These are phyloP conservation scores for Xylaria sp. DNA, from an alignment of 2,329 filamentous ascomycete genomes.

Conservation along the genomic window DNA sequence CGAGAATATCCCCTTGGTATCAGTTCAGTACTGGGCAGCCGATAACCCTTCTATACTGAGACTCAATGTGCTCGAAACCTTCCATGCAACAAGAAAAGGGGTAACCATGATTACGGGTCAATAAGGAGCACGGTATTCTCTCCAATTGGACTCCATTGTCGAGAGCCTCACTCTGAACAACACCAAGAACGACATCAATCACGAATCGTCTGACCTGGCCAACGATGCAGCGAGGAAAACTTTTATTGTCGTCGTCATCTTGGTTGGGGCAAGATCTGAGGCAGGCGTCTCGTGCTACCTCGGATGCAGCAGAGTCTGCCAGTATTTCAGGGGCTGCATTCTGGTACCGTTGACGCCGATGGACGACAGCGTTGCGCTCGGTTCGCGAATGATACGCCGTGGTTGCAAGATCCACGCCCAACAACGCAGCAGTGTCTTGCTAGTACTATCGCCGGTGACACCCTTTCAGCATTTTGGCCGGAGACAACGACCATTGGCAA, in stretches of 20 bases:
- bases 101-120: too few species aligned
- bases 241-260: neutral
- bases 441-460: neutral
- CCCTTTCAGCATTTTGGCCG: neutral
- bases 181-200: too few species aligned
- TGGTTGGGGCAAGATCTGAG: neutral
- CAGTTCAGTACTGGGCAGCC: too few species aligned
- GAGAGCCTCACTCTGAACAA: neutral
- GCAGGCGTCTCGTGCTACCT: neutral
- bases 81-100: too few species aligned
- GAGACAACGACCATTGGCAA: too few species aligned
- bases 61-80: too few species aligned
- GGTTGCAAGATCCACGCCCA: neutral
- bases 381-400: neutral
- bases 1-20: too few species aligned
- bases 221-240: neutral
- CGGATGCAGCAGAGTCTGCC: neutral
- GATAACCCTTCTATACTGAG: too few species aligned
- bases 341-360: neutral
- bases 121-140: neutral
- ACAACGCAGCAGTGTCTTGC: neutral
- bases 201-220: neutral
- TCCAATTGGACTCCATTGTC: neutral
- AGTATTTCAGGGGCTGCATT: neutral
- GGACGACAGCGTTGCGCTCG: neutral